A percentile compares a stretch with the other conserved stretches of the same genome.
Evolutionary conservation across 257 asterid species (phyloP).

Genomic region (Lithospermum erythrorhizon): DNA sequence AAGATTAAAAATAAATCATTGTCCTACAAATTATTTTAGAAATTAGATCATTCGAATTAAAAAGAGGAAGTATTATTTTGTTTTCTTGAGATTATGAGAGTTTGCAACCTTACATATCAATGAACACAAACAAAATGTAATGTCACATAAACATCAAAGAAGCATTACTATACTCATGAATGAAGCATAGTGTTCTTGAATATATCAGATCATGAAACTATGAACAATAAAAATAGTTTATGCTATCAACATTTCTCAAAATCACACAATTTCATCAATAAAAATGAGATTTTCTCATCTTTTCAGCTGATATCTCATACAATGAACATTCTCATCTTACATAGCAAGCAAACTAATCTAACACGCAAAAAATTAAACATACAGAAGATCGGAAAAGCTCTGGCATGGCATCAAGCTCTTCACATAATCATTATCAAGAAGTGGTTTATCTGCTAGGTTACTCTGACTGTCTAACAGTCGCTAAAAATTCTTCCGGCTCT

Average conservation of each 20-base stretch:
- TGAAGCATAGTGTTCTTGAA: not conserved
- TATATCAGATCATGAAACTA: not conserved
- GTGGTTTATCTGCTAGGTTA: not conserved
- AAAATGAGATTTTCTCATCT: too few relatives aligned
- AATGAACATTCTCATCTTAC: not conserved
- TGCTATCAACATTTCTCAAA: not conserved
- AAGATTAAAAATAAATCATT: too few relatives aligned
- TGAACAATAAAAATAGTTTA: not conserved
- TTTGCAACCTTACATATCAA: too few relatives aligned
- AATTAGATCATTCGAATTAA: too few relatives aligned
- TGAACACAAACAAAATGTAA: too few relatives aligned
- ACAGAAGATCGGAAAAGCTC: not conserved
- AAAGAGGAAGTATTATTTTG: too few relatives aligned
- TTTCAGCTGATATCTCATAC: not conserved
- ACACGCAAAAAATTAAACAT: not conserved
- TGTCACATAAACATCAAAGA: too few relatives aligned
- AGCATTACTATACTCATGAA: too few relatives aligned
- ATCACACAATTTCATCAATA: not conserved
- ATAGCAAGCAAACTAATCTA: not conserved
- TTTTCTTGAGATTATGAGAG: too few relatives aligned
- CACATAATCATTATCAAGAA: not conserved
- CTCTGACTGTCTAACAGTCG: not conserved
- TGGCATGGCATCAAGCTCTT: not conserved
- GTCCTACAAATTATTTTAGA: too few relatives aligned
- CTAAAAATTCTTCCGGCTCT: not conserved